Percentiles rank a stretch among this genome's conserved stretches.
These are phyloP conservation scores for Pseudogymnoascus sp. DNA, from an alignment of 2,329 filamentous ascomycete genomes.

Conservation along the genomic window DNA sequence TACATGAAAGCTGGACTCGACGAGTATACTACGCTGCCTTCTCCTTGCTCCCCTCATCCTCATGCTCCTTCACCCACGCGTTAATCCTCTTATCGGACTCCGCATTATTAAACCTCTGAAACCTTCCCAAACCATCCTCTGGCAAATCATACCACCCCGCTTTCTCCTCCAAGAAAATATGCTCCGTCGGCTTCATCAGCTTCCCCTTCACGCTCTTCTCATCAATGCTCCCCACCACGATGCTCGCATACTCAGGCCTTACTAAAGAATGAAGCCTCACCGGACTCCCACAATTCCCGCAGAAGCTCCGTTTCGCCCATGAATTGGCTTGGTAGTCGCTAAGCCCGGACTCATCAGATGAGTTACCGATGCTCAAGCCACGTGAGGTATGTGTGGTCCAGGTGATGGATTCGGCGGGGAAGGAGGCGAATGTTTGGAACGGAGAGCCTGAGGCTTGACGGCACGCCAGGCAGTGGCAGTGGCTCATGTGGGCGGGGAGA, in stretches of 20 bases:
- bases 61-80: constrained; percentile 20
- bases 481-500: constrained; percentile 29
- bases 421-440: constrained; percentile 35
- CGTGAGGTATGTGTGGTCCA: constrained; percentile 24
- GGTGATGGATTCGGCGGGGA: constrained; percentile 29
- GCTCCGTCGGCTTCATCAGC: constrained; percentile 26
- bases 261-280: constrained; percentile 36
- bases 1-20: neutral
- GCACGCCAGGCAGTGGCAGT: constrained; percentile 42
- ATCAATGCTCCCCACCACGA: constrained; percentile 36
- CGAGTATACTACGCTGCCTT: neutral
- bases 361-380: neutral
- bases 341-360: constrained; percentile 14
- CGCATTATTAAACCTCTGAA: constrained; percentile 18
- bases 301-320: constrained; percentile 35
- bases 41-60: neutral
- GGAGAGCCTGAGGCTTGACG: constrained; percentile 39
- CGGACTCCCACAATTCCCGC: constrained; percentile 37
- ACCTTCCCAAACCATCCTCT: constrained; percentile 29
- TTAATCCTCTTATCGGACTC: constrained; percentile 21
- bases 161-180: constrained; percentile 38
- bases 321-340: constrained; percentile 30
- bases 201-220: constrained; percentile 30
- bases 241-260: constrained; percentile 24
- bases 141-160: constrained; percentile 32